Percentiles rank a stretch among this genome's conserved stretches.
phyloP scores from a whole-genome alignment of 306 rosid species.

The Trichosanthes cucumerina region DNA sequence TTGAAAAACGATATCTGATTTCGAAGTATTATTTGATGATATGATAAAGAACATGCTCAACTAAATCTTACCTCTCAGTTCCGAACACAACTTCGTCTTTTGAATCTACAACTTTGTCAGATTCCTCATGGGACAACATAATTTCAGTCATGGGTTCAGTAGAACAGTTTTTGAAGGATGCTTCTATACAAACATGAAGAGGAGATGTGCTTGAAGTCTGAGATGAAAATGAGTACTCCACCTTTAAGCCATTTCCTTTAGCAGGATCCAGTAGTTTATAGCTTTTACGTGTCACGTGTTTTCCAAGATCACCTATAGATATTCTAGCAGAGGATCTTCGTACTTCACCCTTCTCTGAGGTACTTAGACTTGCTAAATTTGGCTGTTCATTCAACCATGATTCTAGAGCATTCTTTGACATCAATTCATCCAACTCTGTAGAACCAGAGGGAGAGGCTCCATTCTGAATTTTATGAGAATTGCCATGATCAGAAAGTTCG shows the following conservation, averaged over 20 bases:
- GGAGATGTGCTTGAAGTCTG: slow-evolving; percentile 63
- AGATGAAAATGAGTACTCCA: slow-evolving; percentile 74
- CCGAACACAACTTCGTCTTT: slow-evolving; percentile 25
- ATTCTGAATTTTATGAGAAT: slow-evolving; percentile 31
- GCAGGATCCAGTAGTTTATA: slow-evolving; percentile 65
- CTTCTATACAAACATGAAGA: slow-evolving; percentile 63
- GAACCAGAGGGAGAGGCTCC: slow-evolving; percentile 41
- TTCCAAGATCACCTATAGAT: slow-evolving; percentile 59
- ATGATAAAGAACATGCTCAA: slow-evolving; percentile 8
- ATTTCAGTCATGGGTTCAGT: slow-evolving; percentile 54
- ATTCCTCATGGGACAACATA: slow-evolving; percentile 51
- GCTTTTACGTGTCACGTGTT: slow-evolving; percentile 53
- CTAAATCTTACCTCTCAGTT: slow-evolving; percentile 46
- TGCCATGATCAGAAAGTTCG: slow-evolving; percentile 55
- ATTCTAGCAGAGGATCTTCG: slow-evolving; percentile 74
- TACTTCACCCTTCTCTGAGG: slow-evolving; percentile 33
- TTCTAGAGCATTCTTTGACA: slow-evolving; percentile 73
- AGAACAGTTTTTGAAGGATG: slow-evolving; percentile 68
- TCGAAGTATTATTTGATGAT: neutral
- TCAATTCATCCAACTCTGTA: slow-evolving; percentile 47
- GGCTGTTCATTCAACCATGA: slow-evolving; percentile 88
- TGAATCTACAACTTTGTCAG: slow-evolving; percentile 39
- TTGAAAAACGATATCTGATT: neutral
- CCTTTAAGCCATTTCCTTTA: slow-evolving; percentile 82
- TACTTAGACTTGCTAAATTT: slow-evolving; percentile 35